Evolutionary conservation across 106 monocot genomes (phyloP), one percentile per base, ranked within the genome.

Genomic region (Cymbidium sinense): DNA sequence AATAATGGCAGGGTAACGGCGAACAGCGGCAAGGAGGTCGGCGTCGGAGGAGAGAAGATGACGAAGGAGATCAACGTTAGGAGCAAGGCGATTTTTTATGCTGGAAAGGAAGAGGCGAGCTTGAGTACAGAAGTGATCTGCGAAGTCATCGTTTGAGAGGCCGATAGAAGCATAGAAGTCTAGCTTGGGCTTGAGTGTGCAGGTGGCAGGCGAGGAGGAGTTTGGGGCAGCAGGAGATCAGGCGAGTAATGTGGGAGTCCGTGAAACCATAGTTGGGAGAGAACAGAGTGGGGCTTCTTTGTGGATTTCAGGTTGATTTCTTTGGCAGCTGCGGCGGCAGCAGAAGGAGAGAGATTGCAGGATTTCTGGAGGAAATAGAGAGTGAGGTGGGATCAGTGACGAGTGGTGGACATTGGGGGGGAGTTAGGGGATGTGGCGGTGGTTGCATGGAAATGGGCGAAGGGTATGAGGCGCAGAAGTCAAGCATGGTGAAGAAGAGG

Each of bases 111-210:
- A 47, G 10, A 81, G 12, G 17, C n/a, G 21, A n/a, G 83, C 79
- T 43, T n/a, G 23, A 29, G 50, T 20, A 21, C 70, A 19, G 78
- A 86, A 0, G 50, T 79, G 25, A 10, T 72, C 35, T 12, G 75
- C 9, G 62, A 89, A 76, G 43, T 71, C 50, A 11, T 61, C 9
- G 7, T 28, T 71, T 4, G 79, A 50, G 58, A 87, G 73, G 25
- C 89, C 87, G 19, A 85, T 4, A 27, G 41, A 13, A 5, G 61
- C 43, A 79, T 81, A 77, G 70, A 86, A 84, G 27, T 86, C 84
- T 21, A 92, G 39, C 75, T 92, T 92, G 73, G 89, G 88, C 43
- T 76, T 78, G 50, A 92, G 43, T 34, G 51, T 83, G 19, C 50
- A 72, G 44, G 30, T 52, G 20, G 54, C 78, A 41, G 77, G 79